A percentile compares a stretch with the other conserved stretches of the same genome.
Evolutionary conservation across 768 basidiomycete species (phyloP).

Genomic region (Sarcodon aspratus): DNA sequence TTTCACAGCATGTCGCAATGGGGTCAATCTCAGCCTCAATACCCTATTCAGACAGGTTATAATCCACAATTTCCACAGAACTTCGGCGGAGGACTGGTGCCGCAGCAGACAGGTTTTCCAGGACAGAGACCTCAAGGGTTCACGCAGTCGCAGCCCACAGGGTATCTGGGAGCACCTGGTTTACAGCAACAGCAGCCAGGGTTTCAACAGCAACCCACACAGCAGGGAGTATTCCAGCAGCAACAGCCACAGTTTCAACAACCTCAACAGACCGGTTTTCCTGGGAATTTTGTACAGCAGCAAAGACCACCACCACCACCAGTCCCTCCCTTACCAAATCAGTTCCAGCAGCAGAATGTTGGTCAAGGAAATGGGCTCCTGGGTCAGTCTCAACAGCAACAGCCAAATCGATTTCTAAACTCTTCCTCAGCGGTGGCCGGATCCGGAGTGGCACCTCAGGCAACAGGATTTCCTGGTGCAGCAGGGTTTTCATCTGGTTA

Average conservation of each 20-base stretch:
- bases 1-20: conserved; percentile 57
- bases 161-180: conserved; percentile 26
- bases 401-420: conserved; percentile 39
- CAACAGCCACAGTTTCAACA: conserved; percentile 25
- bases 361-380: conserved; percentile 27
- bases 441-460: conserved; percentile 35
- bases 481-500: not conserved
- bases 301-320: conserved; percentile 44
- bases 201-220: conserved; percentile 27
- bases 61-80: conserved; percentile 32
- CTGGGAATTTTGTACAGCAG: conserved; percentile 25
- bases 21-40: conserved; percentile 60
- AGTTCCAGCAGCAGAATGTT: conserved; percentile 41
- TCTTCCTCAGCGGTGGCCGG: conserved; percentile 40
- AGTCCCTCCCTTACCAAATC: conserved; percentile 50
- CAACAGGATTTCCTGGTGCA: conserved; percentile 45
- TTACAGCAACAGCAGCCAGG: conserved; percentile 55
- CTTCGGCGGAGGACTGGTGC: conserved; percentile 32
- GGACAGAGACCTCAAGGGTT: conserved; percentile 26
- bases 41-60: conserved; percentile 66
- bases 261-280: conserved; percentile 23
- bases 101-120: conserved; percentile 54
- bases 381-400: conserved; percentile 19
- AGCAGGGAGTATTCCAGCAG: conserved; percentile 41
- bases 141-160: conserved; percentile 58